Base-by-base conservation (phyloP, 352 stramenopile species). In the Hyaloperonospora arabidopsidis region DNA sequence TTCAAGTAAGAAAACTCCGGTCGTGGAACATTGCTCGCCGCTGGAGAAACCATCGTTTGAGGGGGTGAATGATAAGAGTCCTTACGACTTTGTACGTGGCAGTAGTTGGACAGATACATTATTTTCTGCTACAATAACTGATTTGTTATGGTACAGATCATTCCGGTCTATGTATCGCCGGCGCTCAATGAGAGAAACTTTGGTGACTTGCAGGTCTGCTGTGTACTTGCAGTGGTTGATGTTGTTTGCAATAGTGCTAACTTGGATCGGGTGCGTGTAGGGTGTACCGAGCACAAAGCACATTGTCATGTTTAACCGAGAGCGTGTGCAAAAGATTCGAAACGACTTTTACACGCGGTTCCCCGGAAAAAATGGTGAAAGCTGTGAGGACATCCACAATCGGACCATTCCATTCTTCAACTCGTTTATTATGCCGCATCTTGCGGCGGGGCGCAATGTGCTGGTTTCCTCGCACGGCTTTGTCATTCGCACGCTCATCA, bases 121-220 rank as follows among this genome's bases (percentile, higher is more conserved):
- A 12, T 19, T 10, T 29, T 23, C 17, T 29, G 28, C 14, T n/a
- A 29, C 10, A 18, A 17, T 48, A 14, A 32, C 43, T 63, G 12
- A 58, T 60, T 29, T 53, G n/a, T 43, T 10, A 17, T 40, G 15
- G 19, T 7, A 21, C 50, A 89, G 79, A 79, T 89, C 49, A 74
- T 81, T 28, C 82, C 82, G 0, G 79, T 92, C 50, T 92, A 89
- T 59, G 76, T 92, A 17, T 84, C 82, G 1, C 74, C 79, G 4
- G 79, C 79, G 19, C 64, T 92, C 12, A 92, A 92, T 41, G 82
- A 92, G 54, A 73, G 82, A 44, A 89, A 92, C 68, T 92, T 92
- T 67, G 82, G 82, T 0, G 79, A 89, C 49, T 52, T 92, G 2
- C 82, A 83, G 68, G 68, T 77, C 34, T n/a, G 21, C 15, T n/a